Percentiles rank a stretch among this genome's conserved stretches.
Evolutionary conservation across 192 early-diverging fungal genomes (phyloP).

Genomic region (Coemansia asiatica): DNA sequence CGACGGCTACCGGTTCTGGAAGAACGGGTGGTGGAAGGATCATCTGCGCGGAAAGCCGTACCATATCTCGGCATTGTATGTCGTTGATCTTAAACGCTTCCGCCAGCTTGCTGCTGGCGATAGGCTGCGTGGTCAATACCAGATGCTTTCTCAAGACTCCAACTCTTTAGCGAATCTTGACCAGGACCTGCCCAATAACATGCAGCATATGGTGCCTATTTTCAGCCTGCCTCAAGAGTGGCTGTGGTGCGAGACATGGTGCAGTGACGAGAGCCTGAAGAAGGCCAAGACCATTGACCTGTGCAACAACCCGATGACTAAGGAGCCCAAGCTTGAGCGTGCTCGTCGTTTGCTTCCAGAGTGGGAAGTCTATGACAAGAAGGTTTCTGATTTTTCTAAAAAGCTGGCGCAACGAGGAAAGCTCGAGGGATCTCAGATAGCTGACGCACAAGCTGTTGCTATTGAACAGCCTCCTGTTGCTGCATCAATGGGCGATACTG

Average conservation of each 20-base stretch:
- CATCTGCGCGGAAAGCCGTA: slow-evolving; percentile 87
- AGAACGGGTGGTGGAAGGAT: slow-evolving; percentile 90
- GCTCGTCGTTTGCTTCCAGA: slow-evolving; percentile 90
- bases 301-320: slow-evolving; percentile 99
- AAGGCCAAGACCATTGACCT: slow-evolving; percentile 96
- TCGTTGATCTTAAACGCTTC: slow-evolving; percentile 92
- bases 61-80: slow-evolving; percentile 95
- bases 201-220: slow-evolving; percentile 89
- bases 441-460: slow-evolving; percentile 38
- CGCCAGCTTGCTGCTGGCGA: slow-evolving; percentile 93
- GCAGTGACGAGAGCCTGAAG: slow-evolving; percentile 78
- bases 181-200: slow-evolving; percentile 98
- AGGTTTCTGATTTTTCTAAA: slow-evolving; percentile 57
- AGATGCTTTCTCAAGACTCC: slow-evolving; percentile 83
- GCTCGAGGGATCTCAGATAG: slow-evolving; percentile 42
- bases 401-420: slow-evolving; percentile 37
- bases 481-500: background rate
- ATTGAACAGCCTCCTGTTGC: slow-evolving; percentile 27
- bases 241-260: slow-evolving; percentile 99
- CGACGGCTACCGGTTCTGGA: slow-evolving; percentile 98
- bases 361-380: slow-evolving; percentile 85
- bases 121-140: slow-evolving; percentile 89
- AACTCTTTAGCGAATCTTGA: slow-evolving; percentile 92
- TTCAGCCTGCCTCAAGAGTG: slow-evolving; percentile 93
- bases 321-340: slow-evolving; percentile 96